A percentile compares a stretch with the other conserved stretches of the same genome.
phyloP scores from a whole-genome alignment of 805 yeast genomes.

The Middelhovenomyces tepae region DNA sequence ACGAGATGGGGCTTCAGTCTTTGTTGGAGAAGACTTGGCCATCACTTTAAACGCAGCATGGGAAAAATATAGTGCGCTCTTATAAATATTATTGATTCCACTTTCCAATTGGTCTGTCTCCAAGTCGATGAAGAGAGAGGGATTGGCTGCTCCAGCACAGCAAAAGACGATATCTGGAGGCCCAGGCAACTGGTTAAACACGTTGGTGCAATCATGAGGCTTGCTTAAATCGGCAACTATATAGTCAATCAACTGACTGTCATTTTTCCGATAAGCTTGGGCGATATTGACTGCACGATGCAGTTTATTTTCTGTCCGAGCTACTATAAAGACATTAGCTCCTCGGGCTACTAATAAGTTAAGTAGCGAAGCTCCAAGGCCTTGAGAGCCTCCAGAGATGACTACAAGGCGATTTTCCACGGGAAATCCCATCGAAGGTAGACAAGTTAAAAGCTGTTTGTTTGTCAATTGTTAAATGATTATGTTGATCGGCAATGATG shows the following conservation, averaged over 20 bases:
- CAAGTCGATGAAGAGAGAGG: slow-evolving; percentile 67
- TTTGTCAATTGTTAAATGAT: slow-evolving; percentile 13
- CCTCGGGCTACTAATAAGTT: slow-evolving; percentile 41
- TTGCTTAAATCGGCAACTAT: slow-evolving; percentile 57
- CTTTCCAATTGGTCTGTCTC: slow-evolving; percentile 45
- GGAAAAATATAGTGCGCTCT: slow-evolving; percentile 59
- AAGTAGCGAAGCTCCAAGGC: slow-evolving; percentile 78
- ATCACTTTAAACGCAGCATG: slow-evolving; percentile 44
- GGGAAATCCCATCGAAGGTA: too few relatives aligned
- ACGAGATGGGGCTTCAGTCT: slow-evolving; percentile 28
- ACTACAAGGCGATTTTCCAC: slow-evolving; percentile 43
- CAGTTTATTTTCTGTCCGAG: slow-evolving; percentile 63
- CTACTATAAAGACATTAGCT: slow-evolving; percentile 64
- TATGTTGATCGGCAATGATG: too few relatives aligned
- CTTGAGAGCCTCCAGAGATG: slow-evolving; percentile 93
- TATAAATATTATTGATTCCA: slow-evolving; percentile 65
- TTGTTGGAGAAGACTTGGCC: slow-evolving; percentile 20
- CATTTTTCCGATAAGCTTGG: slow-evolving; percentile 23
- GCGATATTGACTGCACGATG: slow-evolving; percentile 40
- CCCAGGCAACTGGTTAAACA: slow-evolving; percentile 4
- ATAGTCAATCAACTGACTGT: slow-evolving; percentile 33
- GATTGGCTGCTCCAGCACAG: slow-evolving; percentile 82
- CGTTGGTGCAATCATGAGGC: slow-evolving; percentile 40
- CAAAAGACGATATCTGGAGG: slow-evolving; percentile 68
- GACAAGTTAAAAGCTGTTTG: too few relatives aligned